Percentiles rank a stretch among this genome's conserved stretches.
Conservation (phyloP, 2,329 filamentous ascomycete genomes). For the Cladosporium sp. region DNA sequence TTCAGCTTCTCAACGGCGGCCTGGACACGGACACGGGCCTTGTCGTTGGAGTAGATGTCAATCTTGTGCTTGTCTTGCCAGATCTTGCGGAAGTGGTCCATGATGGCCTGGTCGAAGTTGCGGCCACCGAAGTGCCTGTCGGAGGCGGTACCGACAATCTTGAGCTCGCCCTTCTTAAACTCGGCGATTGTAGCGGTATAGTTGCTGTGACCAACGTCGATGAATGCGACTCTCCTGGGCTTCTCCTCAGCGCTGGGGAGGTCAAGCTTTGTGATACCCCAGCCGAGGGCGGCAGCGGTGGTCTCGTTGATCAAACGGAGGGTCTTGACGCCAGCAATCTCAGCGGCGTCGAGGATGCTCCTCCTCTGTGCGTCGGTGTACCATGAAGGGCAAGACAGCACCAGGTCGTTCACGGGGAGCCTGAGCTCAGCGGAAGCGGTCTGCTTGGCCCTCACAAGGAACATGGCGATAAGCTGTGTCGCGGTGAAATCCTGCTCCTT, state of each 20-base stretch:
- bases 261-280: slow-evolving; percentile 96
- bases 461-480: slow-evolving; percentile 93
- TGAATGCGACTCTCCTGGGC: slow-evolving; percentile 83
- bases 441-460: slow-evolving; percentile 88
- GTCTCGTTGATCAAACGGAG: slow-evolving; percentile 97
- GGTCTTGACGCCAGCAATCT: slow-evolving; percentile 89
- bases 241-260: slow-evolving; percentile 86
- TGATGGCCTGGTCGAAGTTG: slow-evolving; percentile 92
- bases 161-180: slow-evolving; percentile 94
- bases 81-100: slow-evolving; percentile 92
- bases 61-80: slow-evolving; percentile 99
- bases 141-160: slow-evolving; percentile 87
- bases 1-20: slow-evolving; percentile 95
- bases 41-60: slow-evolving; percentile 86
- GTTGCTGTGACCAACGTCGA: slow-evolving; percentile 96
- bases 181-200: slow-evolving; percentile 93
- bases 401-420: slow-evolving; percentile 87
- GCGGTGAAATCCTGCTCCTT: slow-evolving; percentile 96
- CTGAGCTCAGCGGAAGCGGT: slow-evolving; percentile 85
- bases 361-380: slow-evolving; percentile 94
- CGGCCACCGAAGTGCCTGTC: slow-evolving; percentile 97
- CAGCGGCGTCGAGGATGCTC: slow-evolving; percentile 83
- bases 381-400: slow-evolving; percentile 93
- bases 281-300: slow-evolving; percentile 91
- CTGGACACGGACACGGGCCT: slow-evolving; percentile 83